Conservation (phyloP, 2,329 filamentous ascomycete genomes). For the Fusarium sp. region DNA sequence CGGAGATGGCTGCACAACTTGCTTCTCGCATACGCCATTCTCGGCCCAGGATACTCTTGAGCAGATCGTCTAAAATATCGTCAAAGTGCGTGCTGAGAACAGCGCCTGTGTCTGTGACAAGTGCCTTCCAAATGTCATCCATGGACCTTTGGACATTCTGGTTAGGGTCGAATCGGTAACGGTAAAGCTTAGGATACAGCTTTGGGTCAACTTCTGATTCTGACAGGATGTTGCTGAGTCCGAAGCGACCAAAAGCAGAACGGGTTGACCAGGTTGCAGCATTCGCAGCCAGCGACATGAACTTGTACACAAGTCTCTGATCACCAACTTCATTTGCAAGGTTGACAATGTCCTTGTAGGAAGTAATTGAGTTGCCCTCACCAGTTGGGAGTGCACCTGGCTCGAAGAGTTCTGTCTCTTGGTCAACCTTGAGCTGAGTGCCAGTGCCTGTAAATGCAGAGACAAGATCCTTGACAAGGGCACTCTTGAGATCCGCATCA, state of each 20-base stretch:
- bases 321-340: constrained; percentile 97
- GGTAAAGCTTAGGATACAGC: constrained; percentile 92
- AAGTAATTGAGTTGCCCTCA: constrained; percentile 88
- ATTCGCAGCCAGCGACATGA: constrained; percentile 97
- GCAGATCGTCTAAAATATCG: constrained; percentile 85
- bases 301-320: constrained; percentile 95
- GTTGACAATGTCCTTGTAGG: constrained; percentile 96
- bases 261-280: constrained; percentile 98
- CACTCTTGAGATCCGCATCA: constrained; percentile 80
- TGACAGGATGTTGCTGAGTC: constrained; percentile 89
- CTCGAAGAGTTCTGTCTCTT: constrained; percentile 93
- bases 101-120: constrained; percentile 87
- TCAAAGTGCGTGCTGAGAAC: constrained; percentile 87
- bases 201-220: constrained; percentile 91
- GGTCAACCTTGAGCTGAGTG: constrained; percentile 81
- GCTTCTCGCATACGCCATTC: constrained; percentile 96
- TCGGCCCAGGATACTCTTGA: constrained; percentile 85
- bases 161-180: constrained; percentile 96
- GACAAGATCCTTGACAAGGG: constrained; percentile 88
- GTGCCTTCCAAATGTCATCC: constrained; percentile 96
- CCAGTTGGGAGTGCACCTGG: constrained; percentile 89
- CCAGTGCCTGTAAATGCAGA: constrained; percentile 85
- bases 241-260: constrained; percentile 94
- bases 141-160: constrained; percentile 92
- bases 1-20: constrained; percentile 88